phyloP scores from a whole-genome alignment of 176 grass and related monocot genomes.

The Typha latifolia region DNA sequence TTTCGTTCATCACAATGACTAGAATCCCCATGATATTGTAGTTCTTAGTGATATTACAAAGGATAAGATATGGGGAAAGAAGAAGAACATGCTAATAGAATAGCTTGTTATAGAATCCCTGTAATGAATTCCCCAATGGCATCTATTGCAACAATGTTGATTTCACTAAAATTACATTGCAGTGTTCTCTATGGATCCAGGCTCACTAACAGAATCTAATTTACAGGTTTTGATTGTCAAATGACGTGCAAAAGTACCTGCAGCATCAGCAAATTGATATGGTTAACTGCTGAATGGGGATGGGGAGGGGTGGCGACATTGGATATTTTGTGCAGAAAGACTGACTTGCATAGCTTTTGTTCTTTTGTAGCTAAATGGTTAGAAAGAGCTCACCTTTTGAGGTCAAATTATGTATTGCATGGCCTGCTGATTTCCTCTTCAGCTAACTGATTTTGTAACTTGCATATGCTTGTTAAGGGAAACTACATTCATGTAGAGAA shows the following conservation, averaged over 20 bases:
- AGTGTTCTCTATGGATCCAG: no score
- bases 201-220: no score
- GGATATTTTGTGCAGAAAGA: neutral
- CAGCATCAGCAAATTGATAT: neutral
- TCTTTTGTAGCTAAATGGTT: neutral
- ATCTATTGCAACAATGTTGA: no score
- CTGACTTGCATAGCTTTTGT: neutral
- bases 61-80: no score
- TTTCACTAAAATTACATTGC: no score
- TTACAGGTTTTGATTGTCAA: no score
- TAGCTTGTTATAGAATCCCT: no score
- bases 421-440: neutral
- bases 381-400: neutral
- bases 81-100: no score
- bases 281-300: neutral
- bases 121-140: no score
- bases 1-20: no score
- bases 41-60: no score
- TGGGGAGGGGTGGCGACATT: neutral
- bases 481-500: neutral
- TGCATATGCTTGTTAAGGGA: neutral
- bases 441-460: neutral
- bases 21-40: no score
- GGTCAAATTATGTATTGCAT: neutral
- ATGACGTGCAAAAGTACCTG: neutral